These are phyloP conservation scores for Chlorella sp. DNA, from an alignment of 139 green algal genomes.

Conservation along the genomic window DNA sequence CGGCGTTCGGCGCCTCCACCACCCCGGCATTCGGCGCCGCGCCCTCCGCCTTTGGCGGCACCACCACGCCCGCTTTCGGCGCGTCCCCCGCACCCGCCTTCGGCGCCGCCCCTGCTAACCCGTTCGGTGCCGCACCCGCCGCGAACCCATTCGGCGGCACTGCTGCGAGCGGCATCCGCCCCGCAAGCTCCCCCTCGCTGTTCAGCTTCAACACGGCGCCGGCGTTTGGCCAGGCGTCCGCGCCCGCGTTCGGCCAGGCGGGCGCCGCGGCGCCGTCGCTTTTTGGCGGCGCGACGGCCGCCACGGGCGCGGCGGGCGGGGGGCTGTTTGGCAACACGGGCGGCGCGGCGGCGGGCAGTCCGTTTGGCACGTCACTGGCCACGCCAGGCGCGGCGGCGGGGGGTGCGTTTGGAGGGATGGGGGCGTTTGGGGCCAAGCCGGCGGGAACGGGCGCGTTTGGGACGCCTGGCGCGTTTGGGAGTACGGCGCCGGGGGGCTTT, in stretches of 20 bases:
- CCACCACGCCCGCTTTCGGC: conserved; percentile 40
- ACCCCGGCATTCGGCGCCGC: conserved; percentile 44
- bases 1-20: conserved; percentile 36
- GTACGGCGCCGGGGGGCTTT: background rate
- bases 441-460: conserved; percentile 21
- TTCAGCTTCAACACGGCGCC: conserved; percentile 22
- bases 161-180: background rate
- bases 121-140: background rate
- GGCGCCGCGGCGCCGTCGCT: conserved; percentile 5
- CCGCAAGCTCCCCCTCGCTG: background rate
- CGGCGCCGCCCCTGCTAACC: conserved; percentile 3
- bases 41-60: conserved; percentile 14
- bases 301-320: conserved; percentile 6
- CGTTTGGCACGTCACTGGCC: conserved; percentile 5
- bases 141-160: conserved; percentile 2
- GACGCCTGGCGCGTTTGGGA: conserved; percentile 27
- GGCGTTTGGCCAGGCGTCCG: background rate
- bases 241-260: conserved; percentile 14
- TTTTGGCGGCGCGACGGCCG: conserved; percentile 30
- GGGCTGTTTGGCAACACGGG: conserved; percentile 15
- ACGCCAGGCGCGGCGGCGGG: background rate
- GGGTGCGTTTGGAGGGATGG: conserved; percentile 6
- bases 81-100: conserved; percentile 24
- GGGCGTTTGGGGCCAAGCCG: background rate
- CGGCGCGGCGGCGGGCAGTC: background rate